Percentiles rank a stretch among this genome's conserved stretches.
phyloP scores from a whole-genome alignment of 179 eudicot genomes.

The Patellifolia procumbens region DNA sequence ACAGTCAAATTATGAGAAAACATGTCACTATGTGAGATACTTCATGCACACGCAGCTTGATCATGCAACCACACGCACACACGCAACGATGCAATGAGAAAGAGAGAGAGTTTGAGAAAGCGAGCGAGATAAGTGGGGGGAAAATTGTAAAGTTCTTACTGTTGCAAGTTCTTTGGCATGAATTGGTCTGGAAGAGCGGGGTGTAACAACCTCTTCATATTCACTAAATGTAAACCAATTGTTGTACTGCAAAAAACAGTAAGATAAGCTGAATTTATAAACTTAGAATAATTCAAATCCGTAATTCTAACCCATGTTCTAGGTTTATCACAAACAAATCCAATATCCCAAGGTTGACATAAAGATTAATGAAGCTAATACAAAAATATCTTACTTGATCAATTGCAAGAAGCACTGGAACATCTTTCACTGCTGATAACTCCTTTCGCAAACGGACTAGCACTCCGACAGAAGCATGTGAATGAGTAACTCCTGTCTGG shows the following conservation, averaged over 20 bases:
- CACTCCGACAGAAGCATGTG: conserved; percentile 92
- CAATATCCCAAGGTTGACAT: conserved; percentile 10
- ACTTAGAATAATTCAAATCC: neutral
- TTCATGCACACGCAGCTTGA: neutral
- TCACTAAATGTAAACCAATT: conserved; percentile 91
- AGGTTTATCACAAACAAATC: neutral
- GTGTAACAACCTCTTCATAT: conserved; percentile 73
- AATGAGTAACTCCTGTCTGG: conserved; percentile 59
- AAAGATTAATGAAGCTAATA: conserved; percentile 3
- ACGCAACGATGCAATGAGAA: no score
- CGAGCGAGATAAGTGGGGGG: neutral
- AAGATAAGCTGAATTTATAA: conserved; percentile 14
- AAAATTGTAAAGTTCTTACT: conserved; percentile 35
- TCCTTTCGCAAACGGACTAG: conserved; percentile 84
- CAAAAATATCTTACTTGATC: conserved; percentile 62
- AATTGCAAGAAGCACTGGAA: conserved; percentile 82
- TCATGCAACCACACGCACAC: neutral
- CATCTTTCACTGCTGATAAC: conserved; percentile 69
- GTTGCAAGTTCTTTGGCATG: conserved; percentile 85
- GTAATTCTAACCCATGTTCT: neutral
- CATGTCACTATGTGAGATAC: neutral
- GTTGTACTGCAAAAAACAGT: conserved; percentile 63
- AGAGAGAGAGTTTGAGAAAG: no score
- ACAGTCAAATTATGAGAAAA: no score
- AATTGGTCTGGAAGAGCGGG: conserved; percentile 66